Conservation (phyloP, 306 rosid genomes). For the Abrus precatorius region DNA sequence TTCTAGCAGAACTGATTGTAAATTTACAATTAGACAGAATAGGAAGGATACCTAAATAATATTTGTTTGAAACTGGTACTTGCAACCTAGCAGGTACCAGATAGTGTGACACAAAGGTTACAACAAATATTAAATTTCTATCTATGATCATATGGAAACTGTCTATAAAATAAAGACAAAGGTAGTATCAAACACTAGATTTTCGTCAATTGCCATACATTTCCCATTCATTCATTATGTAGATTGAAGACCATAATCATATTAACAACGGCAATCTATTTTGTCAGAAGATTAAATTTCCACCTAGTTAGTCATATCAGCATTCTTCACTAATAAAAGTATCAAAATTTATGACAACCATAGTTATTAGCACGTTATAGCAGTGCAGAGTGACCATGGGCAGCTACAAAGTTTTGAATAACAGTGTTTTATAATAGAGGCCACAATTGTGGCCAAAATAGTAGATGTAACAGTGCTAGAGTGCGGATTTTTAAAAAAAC, state of each 20-base stretch:
- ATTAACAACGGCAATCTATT: conserved; percentile 26
- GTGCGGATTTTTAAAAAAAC: no score
- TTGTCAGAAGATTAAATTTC: neutral
- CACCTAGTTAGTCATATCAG: neutral
- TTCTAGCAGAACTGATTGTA: neutral
- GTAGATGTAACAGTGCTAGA: no score
- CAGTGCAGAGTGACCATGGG: no score
- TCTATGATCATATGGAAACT: neutral
- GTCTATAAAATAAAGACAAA: no score
- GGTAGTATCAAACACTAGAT: neutral
- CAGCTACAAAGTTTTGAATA: no score
- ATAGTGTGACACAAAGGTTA: conserved; percentile 15
- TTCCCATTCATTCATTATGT: neutral
- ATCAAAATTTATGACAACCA: neutral
- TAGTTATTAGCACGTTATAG: no score
- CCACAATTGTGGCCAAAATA: no score
- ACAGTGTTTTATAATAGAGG: no score
- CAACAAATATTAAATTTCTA: neutral
- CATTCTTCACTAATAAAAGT: neutral
- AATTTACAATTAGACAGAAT: conserved; percentile 3
- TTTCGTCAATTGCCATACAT: neutral
- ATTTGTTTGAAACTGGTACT: neutral
- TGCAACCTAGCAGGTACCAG: neutral
- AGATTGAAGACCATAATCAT: conserved; percentile 11
- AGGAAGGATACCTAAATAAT: neutral